Evolutionary conservation across 106 monocot genomes (phyloP).

Genomic region (Acorus calamus): DNA sequence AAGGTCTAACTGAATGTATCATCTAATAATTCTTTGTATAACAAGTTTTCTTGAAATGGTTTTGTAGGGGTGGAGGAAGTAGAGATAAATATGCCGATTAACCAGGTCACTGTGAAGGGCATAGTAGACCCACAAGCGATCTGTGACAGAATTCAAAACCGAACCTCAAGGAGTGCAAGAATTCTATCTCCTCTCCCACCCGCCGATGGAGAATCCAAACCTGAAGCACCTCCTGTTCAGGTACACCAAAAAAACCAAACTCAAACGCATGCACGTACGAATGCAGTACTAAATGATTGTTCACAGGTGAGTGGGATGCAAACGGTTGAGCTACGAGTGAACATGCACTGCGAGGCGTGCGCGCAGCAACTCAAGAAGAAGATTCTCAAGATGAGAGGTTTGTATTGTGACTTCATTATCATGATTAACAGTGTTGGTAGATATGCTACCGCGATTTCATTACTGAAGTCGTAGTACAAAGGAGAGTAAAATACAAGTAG

Average conservation of each 20-base stretch:
- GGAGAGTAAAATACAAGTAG: too few species aligned
- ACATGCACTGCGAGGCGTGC: conserved; percentile 97
- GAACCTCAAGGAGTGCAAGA: conserved; percentile 38
- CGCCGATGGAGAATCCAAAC: too few species aligned
- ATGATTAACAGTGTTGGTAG: not conserved
- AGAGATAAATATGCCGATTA: conserved; percentile 54
- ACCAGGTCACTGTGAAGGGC: conserved; percentile 61
- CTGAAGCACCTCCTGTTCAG: too few species aligned
- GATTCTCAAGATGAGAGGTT: conserved; percentile 80
- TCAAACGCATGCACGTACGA: too few species aligned
- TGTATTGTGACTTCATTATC: not conserved
- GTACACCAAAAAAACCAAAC: too few species aligned
- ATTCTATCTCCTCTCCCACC: too few species aligned
- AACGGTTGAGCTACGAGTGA: conserved; percentile 68
- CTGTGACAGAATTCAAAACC: conserved; percentile 47
- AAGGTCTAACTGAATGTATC: conserved; percentile 13
- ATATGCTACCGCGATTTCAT: not conserved
- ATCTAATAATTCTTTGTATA: not conserved
- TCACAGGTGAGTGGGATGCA: conserved; percentile 33
- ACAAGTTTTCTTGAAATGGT: not conserved
- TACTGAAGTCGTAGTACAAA: not conserved
- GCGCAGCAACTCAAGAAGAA: conserved; percentile 70
- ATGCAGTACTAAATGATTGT: too few species aligned
- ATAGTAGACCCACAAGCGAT: conserved; percentile 64
- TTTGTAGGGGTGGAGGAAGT: conserved; percentile 77